phyloP scores from a whole-genome alignment of 2,329 filamentous ascomycete species.

The Talaromyces sp. region DNA sequence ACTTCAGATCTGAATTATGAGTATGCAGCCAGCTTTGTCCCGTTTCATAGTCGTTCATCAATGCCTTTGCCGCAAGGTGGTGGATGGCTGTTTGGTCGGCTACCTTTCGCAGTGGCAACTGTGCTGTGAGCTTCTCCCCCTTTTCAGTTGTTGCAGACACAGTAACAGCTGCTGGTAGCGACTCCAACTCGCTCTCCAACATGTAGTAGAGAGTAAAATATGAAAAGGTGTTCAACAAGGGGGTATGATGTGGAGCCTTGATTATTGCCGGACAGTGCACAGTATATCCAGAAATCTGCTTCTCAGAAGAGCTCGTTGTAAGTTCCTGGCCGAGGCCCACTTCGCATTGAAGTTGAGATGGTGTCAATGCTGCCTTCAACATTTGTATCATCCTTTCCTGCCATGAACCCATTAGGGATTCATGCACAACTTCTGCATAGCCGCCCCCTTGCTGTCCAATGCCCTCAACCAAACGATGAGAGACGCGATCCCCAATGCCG shows the following conservation, averaged over 20 bases:
- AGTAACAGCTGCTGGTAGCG: not conserved
- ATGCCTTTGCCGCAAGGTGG: not conserved
- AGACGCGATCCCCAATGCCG: slow-evolving; percentile 49
- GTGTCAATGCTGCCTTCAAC: slow-evolving; percentile 58
- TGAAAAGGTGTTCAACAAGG: not conserved
- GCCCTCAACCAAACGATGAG: slow-evolving; percentile 51
- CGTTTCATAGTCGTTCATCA: not conserved
- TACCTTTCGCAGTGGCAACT: not conserved
- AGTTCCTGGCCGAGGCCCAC: not conserved
- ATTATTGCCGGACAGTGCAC: not conserved
- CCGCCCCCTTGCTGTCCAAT: slow-evolving; percentile 52
- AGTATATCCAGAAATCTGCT: not conserved
- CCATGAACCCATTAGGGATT: slow-evolving; percentile 52
- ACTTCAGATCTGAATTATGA: not conserved
- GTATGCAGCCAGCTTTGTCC: not conserved
- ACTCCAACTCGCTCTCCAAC: not conserved
- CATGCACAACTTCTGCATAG: slow-evolving; percentile 53
- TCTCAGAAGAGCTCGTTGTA: not conserved
- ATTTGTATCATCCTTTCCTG: slow-evolving; percentile 60
- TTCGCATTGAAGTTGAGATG: slow-evolving; percentile 18
- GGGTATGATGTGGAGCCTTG: not conserved
- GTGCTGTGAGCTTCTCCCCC: not conserved
- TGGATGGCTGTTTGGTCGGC: not conserved
- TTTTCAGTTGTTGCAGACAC: not conserved
- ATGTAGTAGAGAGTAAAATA: slow-evolving; percentile 2